Evolutionary conservation across 176 grass and related monocot genomes (phyloP).

Genomic region (Rhynchospora tenuis): DNA sequence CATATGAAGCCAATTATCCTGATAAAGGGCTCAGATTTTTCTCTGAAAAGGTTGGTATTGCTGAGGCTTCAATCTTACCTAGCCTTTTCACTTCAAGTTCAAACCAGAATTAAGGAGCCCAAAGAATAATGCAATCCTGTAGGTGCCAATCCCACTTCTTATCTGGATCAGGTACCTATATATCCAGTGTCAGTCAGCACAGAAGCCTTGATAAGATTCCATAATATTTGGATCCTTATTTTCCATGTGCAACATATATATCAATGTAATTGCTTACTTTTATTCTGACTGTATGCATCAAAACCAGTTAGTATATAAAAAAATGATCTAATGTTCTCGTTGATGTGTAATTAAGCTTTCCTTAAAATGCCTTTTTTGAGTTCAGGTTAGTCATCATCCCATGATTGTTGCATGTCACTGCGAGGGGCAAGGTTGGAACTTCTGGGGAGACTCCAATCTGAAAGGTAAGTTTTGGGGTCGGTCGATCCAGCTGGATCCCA

Average conservation of each 20-base stretch:
- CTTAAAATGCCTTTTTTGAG: neutral
- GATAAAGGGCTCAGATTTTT: conserved; percentile 94
- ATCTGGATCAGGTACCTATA: neutral
- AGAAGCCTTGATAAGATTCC: neutral
- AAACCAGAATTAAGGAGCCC: neutral
- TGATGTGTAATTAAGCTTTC: neutral
- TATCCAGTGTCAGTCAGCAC: neutral
- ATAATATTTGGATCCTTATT: conserved; percentile 1
- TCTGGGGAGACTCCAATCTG: conserved; percentile 93
- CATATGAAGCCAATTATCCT: conserved; percentile 96
- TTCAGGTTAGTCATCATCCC: conserved; percentile 93
- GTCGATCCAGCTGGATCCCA: conserved; percentile 96
- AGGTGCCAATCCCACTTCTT: neutral
- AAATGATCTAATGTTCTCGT: neutral
- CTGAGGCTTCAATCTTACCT: neutral
- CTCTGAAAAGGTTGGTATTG: conserved; percentile 77
- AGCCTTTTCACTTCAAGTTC: neutral
- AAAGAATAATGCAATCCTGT: neutral
- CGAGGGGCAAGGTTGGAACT: conserved; percentile 86
- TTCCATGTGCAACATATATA: neutral
- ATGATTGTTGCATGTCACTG: conserved; percentile 96
- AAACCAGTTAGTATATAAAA: neutral
- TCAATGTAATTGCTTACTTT: neutral
- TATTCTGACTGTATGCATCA: neutral
- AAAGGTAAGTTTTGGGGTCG: conserved; percentile 96